Conservation (phyloP, 2,329 filamentous ascomycete species). For the Paramyrothecium sp. region DNA sequence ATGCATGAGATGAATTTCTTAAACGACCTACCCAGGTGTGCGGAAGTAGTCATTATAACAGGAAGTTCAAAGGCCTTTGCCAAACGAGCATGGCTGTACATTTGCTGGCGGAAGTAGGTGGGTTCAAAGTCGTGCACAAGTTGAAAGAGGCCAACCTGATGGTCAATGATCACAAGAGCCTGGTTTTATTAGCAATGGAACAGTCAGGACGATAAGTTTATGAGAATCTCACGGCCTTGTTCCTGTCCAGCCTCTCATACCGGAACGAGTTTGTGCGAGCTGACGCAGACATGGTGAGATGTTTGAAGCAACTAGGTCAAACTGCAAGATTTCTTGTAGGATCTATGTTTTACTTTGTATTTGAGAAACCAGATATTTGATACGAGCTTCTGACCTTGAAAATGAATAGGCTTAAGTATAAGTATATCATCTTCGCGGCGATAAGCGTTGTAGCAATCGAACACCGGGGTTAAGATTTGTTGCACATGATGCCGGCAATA, state of each 20-base stretch:
- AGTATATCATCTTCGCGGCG: too few relatives aligned
- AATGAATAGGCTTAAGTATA: too few relatives aligned
- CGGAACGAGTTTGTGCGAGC: background rate
- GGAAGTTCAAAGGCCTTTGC: constrained; percentile 58
- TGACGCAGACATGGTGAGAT: background rate
- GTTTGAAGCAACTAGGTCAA: background rate
- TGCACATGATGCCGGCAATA: too few relatives aligned
- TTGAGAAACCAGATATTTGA: too few relatives aligned
- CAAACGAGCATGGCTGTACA: constrained; percentile 55
- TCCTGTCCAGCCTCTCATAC: constrained; percentile 4
- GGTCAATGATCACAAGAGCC: constrained; percentile 3
- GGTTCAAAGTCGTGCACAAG: constrained; percentile 55
- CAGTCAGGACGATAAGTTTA: background rate
- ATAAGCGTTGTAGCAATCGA: too few relatives aligned
- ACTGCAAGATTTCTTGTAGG: background rate
- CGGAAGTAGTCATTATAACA: constrained; percentile 54
- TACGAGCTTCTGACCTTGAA: too few relatives aligned
- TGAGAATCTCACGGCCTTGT: background rate
- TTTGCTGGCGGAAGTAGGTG: constrained; percentile 54
- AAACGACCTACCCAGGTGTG: background rate
- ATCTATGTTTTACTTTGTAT: background rate
- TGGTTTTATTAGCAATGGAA: background rate
- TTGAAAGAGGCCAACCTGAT: constrained; percentile 42
- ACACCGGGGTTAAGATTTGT: too few relatives aligned
- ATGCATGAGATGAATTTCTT: background rate